Conservation (phyloP, 116 monocot genomes). For the Zostera marina region DNA sequence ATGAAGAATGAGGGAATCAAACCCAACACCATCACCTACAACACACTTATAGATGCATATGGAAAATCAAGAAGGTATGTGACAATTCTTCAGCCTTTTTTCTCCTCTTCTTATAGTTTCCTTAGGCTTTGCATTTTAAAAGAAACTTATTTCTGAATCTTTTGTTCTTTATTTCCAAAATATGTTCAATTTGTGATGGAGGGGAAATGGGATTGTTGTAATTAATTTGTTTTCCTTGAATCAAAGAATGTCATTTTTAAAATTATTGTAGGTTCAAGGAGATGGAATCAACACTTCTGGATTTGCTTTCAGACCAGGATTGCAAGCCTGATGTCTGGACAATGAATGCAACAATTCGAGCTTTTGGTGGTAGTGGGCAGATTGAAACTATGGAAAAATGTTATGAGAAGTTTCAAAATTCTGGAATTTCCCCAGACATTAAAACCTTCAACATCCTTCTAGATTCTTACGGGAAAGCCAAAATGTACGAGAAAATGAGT, state of each 20-base stretch:
- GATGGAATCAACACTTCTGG: constrained; percentile 69
- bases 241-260: not conserved
- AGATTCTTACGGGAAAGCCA: constrained; percentile 81
- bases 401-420: constrained; percentile 75
- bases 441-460: constrained; percentile 96
- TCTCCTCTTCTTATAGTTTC: not conserved
- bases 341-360: constrained; percentile 87
- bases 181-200: too few relatives aligned
- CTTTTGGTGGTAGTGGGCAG: constrained; percentile 85
- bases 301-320: constrained; percentile 49
- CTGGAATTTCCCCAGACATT: constrained; percentile 71
- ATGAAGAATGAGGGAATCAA: constrained; percentile 46
- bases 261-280: constrained; percentile 15
- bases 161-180: too few relatives aligned
- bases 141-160: too few relatives aligned
- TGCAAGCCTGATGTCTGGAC: constrained; percentile 97
- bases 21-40: constrained; percentile 80
- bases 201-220: too few relatives aligned
- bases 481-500: constrained; percentile 81
- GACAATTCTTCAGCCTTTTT: constrained; percentile 3
- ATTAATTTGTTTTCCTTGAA: not conserved
- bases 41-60: constrained; percentile 90
- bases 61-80: constrained; percentile 81
- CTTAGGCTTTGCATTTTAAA: too few relatives aligned
- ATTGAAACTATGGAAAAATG: constrained; percentile 88